Evolutionary conservation across 257 asterid genomes (phyloP).

Genomic region (Mentha longifolia): DNA sequence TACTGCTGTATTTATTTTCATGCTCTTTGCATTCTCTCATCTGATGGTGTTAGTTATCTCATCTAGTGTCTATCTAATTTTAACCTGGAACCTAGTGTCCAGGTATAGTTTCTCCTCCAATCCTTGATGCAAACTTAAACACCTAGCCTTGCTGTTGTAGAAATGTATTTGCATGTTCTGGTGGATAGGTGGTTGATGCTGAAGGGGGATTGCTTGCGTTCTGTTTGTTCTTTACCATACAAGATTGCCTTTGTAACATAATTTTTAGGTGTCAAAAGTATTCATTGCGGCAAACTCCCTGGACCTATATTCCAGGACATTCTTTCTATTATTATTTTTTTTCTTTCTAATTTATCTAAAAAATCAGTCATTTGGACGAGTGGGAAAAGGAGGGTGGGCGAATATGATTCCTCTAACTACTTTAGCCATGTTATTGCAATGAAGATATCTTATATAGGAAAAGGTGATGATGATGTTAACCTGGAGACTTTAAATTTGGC

Average conservation of each 20-base stretch:
- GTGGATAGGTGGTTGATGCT: neutral
- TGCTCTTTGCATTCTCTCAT: constrained; percentile 23
- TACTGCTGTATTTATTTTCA: constrained; percentile 21
- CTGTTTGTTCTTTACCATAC: neutral
- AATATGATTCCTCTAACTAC: neutral
- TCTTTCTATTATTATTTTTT: neutral
- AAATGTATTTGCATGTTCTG: neutral
- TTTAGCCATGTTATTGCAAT: constrained; percentile 11
- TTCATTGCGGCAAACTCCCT: neutral
- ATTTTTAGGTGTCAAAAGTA: constrained; percentile 3
- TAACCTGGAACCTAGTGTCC: constrained; percentile 10
- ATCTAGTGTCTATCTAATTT: constrained; percentile 3
- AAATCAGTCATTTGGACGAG: neutral
- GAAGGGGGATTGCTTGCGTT: neutral
- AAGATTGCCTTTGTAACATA: neutral
- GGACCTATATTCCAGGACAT: neutral
- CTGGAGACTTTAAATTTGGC: neutral
- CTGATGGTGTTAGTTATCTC: neutral
- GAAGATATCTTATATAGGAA: constrained; percentile 1
- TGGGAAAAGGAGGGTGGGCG: neutral
- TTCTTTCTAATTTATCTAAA: no score
- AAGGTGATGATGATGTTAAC: constrained; percentile 11
- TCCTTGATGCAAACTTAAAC: neutral
- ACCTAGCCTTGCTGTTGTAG: constrained; percentile 11
- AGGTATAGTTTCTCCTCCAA: constrained; percentile 4